Base-by-base conservation (phyloP, 1,284 basidiomycete species). In the Papiliotrema nemorosa region DNA sequence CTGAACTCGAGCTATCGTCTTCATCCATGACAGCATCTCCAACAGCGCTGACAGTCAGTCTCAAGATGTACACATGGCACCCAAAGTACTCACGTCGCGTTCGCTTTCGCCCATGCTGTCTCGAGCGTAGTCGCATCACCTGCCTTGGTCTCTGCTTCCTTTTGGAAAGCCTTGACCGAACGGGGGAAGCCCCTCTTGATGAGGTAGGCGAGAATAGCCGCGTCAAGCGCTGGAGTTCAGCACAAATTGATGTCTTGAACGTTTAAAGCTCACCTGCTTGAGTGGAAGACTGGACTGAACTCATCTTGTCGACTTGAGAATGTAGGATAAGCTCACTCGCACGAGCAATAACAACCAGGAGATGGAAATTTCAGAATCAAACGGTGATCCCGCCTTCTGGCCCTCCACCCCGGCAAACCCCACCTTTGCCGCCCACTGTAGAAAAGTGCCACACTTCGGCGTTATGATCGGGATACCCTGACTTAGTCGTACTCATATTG, bases 131-230 rank as follows among this genome's bases (percentile, higher is more conserved):
- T 55, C 12, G 45, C 54, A 12, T 58, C 55, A 2, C 45, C 58
- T 14, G 48, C 26, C 44, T 62, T 64, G n/a, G 59, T 57, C 20
- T 48, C 56, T 0, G 64, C 64, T 50, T 76, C 73, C 60, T 74
- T 75, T 53, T 68, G 64, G 44, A 76, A 67, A 7, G 74, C 68
- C 56, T 71, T 69, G 49, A 64, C 64, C 12, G 73, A 57, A 47
- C 69, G 66, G 22, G 69, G 69, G 55, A 67, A 63, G 25, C 73
- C 72, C 33, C 62, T 58, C 20, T 61, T 54, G 49, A 64, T 59
- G 41, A 76, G 66, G 60, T 75, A 73, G 2, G 72, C 64, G 44
- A 74, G 64, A 38, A 76, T 58, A 24, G 74, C 72, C 21, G 62
- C 54, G 59, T 74, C 69, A 46, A 75, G 69, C 14, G 29, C 29